A percentile compares a stretch with the other conserved stretches of the same genome.
Conservation (phyloP, 192 early-diverging fungal species). For the Coemansia sp. region DNA sequence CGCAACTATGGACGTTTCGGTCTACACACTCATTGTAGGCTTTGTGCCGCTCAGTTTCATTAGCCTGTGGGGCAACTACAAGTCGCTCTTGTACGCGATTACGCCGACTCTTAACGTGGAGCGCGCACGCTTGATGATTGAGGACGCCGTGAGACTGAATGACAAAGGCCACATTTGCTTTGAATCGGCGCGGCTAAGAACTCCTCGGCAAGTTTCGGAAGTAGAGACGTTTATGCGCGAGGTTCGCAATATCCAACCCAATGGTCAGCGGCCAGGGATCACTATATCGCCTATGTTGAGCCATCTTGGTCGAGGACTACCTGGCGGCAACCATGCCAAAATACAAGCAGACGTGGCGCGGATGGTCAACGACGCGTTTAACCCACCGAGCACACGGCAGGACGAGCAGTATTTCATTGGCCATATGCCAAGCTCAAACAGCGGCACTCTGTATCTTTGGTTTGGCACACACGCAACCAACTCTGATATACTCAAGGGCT, state of each 20-base stretch:
- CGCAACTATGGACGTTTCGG: slow-evolving; percentile 31
- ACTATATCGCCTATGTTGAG: slow-evolving; percentile 19
- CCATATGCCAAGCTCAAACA: slow-evolving; percentile 12
- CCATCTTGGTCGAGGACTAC: slow-evolving; percentile 11
- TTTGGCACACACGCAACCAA: slow-evolving; percentile 23
- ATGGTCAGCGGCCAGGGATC: slow-evolving; percentile 23
- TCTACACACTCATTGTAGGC: slow-evolving; percentile 57
- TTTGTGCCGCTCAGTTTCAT: slow-evolving; percentile 71
- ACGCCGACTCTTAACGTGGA: slow-evolving; percentile 47
- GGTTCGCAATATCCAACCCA: slow-evolving; percentile 14
- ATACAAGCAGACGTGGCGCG: slow-evolving; percentile 3
- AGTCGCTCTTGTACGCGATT: slow-evolving; percentile 51
- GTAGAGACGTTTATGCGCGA: slow-evolving; percentile 48
- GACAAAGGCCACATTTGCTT: slow-evolving; percentile 13
- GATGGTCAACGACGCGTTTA: slow-evolving; percentile 29
- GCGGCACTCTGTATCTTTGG: slow-evolving; percentile 31
- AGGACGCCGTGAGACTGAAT: neutral
- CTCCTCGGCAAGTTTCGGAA: slow-evolving; percentile 35
- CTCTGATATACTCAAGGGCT: slow-evolving; percentile 28
- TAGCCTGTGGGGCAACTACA: slow-evolving; percentile 74
- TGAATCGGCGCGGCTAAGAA: slow-evolving; percentile 17
- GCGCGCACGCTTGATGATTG: slow-evolving; percentile 30
- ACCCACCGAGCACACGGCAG: neutral
- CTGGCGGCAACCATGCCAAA: neutral
- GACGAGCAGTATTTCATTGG: slow-evolving; percentile 38